Evolutionary conservation across 306 rosid genomes (phyloP), one percentile per base, ranked within the genome.

Genomic region (Fragaria nilgerrensis): DNA sequence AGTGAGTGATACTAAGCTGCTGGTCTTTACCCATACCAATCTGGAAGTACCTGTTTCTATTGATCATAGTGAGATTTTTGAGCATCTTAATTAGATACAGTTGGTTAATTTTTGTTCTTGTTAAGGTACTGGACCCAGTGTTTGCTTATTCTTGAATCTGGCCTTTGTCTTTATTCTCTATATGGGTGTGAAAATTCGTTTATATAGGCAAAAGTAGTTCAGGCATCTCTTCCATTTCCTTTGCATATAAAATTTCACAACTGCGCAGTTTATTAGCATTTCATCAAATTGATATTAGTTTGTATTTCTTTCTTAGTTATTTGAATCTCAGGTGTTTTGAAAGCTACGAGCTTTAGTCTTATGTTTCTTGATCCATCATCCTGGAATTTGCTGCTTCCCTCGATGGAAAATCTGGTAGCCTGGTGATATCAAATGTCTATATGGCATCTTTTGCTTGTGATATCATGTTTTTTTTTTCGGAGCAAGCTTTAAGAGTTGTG

Each of bases 101-200:
- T 81, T 72, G 81, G 68, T 86, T 67, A 78, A 75, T 81, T 84
- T 84, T 86, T 90, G 82, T 88, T 77, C 81, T 78, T 75, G 73
- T 79, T 66, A 72, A 81, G 86, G 67, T 84, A 65, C 80, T 83
- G 89, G 74, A 82, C 80, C 74, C 20, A 75, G 85, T 75, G 80
- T 75, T 9, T 86, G 84, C 82, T 62, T 81, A 81, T 76, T 85
- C 81, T 78, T 76, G 48, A 56, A 37, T 74, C 75, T 44, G 66
- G 76, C 72, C 77, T 83, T 77, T 82, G 68, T 77, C 79, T 76
- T 45, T 41, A 66, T 75, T 59, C 3, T 56, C 68, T 70, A 34
- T 19, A 52, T 77, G 22, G 55, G 41, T 15, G n/a, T 63, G 68
- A 14, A 7, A 63, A 63, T 63, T 32, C 5, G 43, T 63, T 63